Conservation (phyloP, 2,329 filamentous ascomycete genomes). For the Fusarium gaditjirri region DNA sequence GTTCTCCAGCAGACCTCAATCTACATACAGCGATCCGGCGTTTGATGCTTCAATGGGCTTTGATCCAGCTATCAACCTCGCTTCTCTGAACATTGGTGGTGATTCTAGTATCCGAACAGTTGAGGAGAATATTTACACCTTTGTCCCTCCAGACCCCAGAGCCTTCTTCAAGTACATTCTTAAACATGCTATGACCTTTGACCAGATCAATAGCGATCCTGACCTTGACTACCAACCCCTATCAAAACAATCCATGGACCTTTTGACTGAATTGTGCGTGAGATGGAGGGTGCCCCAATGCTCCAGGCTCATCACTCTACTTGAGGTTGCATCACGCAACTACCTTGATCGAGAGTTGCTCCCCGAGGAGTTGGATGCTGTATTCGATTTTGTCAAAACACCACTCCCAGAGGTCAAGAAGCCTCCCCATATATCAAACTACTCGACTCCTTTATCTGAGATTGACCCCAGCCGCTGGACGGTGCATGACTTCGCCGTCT, state of each 20-base stretch:
- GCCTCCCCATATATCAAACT: slow-evolving; percentile 64
- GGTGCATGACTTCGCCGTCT: slow-evolving; percentile 73
- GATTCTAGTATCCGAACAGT: slow-evolving; percentile 63
- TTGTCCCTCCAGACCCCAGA: slow-evolving; percentile 86
- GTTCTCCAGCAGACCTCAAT: slow-evolving; percentile 63
- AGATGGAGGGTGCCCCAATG: slow-evolving; percentile 91
- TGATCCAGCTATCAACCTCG: slow-evolving; percentile 76
- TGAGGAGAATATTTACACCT: slow-evolving; percentile 80
- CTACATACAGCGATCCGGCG: slow-evolving; percentile 61
- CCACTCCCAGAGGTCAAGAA: slow-evolving; percentile 74
- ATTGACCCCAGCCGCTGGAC: slow-evolving; percentile 74
- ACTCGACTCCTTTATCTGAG: slow-evolving; percentile 61
- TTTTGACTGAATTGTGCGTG: slow-evolving; percentile 85
- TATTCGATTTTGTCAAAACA: slow-evolving; percentile 84
- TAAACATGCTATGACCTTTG: slow-evolving; percentile 76
- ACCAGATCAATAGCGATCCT: slow-evolving; percentile 66
- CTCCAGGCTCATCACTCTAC: slow-evolving; percentile 80
- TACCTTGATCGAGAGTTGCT: slow-evolving; percentile 85
- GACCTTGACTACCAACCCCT: slow-evolving; percentile 62
- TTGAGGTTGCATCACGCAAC: slow-evolving; percentile 87
- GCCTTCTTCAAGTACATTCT: slow-evolving; percentile 86
- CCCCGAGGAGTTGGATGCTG: slow-evolving; percentile 82
- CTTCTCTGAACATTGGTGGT: slow-evolving; percentile 71
- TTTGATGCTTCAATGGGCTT: slow-evolving; percentile 59
- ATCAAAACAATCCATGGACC: slow-evolving; percentile 83